Evolutionary conservation across 148 eudicot species (phyloP).

Genomic region (Diospyros kaki): DNA sequence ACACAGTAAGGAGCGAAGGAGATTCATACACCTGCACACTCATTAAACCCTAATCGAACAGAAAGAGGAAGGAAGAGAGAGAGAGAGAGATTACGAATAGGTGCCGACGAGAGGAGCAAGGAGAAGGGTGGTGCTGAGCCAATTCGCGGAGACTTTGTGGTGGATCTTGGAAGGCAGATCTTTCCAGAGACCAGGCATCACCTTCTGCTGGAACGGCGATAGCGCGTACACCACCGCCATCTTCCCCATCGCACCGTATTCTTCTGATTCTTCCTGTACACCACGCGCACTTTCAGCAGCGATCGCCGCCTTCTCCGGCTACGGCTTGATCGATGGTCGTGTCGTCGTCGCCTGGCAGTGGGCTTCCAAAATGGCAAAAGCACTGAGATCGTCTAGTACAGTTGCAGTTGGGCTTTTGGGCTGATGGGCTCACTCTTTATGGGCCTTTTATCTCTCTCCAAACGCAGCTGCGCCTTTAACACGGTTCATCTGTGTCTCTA

Average conservation of each 20-base stretch:
- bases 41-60: too few species aligned
- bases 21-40: too few species aligned
- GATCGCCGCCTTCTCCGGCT: not conserved
- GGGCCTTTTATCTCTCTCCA: too few species aligned
- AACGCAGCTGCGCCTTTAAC: too few species aligned
- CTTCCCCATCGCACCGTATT: conserved; percentile 49
- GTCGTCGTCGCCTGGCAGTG: not conserved
- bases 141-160: conserved; percentile 79
- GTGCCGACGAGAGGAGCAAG: conserved; percentile 66
- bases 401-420: too few species aligned
- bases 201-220: conserved; percentile 92
- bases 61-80: too few species aligned
- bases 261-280: not conserved
- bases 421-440: too few species aligned
- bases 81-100: conserved; percentile 28
- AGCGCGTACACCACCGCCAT: conserved; percentile 72
- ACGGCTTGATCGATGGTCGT: not conserved
- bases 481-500: too few species aligned
- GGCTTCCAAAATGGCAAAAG: too few species aligned
- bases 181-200: conserved; percentile 91
- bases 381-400: too few species aligned
- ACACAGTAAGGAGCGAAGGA: too few species aligned
- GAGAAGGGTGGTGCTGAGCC: conserved; percentile 70
- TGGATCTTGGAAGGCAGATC: conserved; percentile 60
- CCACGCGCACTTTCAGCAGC: too few species aligned